Percentiles rank a stretch among this genome's conserved stretches.
Conservation (phyloP, 2,329 filamentous ascomycete genomes). For the Colletotrichum horii region DNA sequence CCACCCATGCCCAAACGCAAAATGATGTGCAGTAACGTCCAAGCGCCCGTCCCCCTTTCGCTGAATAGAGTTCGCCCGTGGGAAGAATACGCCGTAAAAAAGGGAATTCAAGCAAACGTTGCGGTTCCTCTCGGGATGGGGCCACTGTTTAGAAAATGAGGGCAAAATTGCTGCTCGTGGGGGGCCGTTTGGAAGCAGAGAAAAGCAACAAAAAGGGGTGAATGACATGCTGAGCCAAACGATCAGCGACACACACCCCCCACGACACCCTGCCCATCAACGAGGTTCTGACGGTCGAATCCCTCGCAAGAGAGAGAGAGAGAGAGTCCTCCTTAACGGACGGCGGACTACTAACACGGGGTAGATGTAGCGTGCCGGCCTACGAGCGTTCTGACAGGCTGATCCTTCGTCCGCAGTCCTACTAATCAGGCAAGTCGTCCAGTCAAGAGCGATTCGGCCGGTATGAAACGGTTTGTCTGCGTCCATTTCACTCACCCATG, state of each 20-base stretch:
- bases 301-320: not conserved
- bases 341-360: constrained; percentile 1
- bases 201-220: not conserved
- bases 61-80: constrained; percentile 5
- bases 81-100: not conserved
- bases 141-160: not conserved
- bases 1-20: constrained; percentile 18
- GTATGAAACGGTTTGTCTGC: not conserved
- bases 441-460: not conserved
- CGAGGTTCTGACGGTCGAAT: not conserved
- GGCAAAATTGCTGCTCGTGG: not conserved
- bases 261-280: not conserved
- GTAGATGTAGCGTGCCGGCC: not conserved
- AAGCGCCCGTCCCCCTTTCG: not conserved
- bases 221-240: not conserved
- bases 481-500: not conserved
- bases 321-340: constrained; percentile 1
- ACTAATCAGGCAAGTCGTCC: constrained; percentile 18
- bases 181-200: not conserved
- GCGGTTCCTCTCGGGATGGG: not conserved
- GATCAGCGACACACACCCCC: not conserved
- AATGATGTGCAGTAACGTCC: constrained; percentile 15
- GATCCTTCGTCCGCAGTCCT: constrained; percentile 11
- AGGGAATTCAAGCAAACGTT: not conserved
- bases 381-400: constrained; percentile 15